Percentiles rank a stretch among this genome's conserved stretches.
Evolutionary conservation across 2,329 filamentous ascomycete species (phyloP).

Genomic region (Tolypocladium inflatum): DNA sequence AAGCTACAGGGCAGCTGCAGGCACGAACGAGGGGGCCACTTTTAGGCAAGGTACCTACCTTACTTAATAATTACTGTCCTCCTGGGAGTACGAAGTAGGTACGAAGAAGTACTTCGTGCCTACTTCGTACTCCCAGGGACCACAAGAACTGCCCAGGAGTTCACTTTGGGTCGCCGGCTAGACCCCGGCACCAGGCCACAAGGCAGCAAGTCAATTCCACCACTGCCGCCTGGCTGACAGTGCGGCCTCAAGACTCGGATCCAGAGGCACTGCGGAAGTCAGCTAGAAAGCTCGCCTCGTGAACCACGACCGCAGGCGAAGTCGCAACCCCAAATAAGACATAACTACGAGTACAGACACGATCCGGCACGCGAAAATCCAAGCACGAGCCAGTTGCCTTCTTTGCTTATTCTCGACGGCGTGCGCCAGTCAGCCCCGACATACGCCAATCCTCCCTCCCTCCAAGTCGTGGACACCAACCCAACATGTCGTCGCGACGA

Average conservation of each 20-base stretch:
- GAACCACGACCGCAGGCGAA: background rate
- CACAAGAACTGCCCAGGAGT: too few relatives aligned
- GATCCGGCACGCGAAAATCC: background rate
- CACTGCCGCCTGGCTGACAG: background rate
- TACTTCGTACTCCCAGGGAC: too few relatives aligned
- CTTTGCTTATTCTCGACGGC: background rate
- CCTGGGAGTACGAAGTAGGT: too few relatives aligned
- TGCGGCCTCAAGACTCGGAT: background rate
- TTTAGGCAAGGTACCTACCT: background rate
- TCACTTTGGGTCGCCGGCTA: background rate
- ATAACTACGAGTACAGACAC: background rate
- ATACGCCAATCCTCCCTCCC: background rate
- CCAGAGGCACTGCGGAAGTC: background rate
- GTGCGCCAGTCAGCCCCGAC: background rate
- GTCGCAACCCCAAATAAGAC: background rate
- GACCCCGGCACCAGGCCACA: conserved; percentile 1
- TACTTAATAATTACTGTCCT: too few relatives aligned
- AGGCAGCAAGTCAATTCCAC: conserved; percentile 2
- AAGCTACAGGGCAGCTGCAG: background rate
- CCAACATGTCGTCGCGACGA: conserved; percentile 27
- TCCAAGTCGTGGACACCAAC: background rate
- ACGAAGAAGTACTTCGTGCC: too few relatives aligned
- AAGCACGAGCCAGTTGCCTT: background rate
- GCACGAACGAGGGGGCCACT: background rate
- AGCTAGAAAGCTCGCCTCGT: background rate